A percentile compares a stretch with the other conserved stretches of the same genome.
Conservation (phyloP, 225 moss, liverwort and hornwort species). For the Pleurozium schreberi region DNA sequence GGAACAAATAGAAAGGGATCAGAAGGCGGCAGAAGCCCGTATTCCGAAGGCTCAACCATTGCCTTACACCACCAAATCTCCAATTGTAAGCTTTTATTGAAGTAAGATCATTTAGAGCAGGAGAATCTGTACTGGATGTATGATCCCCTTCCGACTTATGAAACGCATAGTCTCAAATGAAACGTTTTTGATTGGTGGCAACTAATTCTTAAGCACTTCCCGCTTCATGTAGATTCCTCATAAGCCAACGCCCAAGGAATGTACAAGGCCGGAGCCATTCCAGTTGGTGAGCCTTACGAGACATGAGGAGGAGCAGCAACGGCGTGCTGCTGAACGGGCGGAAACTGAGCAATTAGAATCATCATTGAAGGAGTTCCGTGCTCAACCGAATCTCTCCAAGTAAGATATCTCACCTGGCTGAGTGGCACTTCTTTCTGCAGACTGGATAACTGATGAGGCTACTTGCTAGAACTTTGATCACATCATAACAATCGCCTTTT, state of each 20-base stretch:
- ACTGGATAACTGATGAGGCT: neutral
- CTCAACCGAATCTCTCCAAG: slow-evolving; percentile 82
- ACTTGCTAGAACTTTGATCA: neutral
- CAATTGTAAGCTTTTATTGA: slow-evolving; percentile 27
- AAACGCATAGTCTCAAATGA: too few relatives aligned
- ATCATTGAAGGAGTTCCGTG: slow-evolving; percentile 62
- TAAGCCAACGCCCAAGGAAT: slow-evolving; percentile 62
- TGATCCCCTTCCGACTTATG: neutral
- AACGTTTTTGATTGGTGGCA: too few relatives aligned
- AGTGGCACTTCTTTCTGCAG: neutral
- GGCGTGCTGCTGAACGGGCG: slow-evolving; percentile 17
- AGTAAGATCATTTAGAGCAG: neutral
- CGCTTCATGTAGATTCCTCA: slow-evolving; percentile 47
- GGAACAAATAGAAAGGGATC: slow-evolving; percentile 61
- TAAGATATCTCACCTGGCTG: neutral
- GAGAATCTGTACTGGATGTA: neutral
- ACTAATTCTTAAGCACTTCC: neutral
- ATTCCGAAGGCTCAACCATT: slow-evolving; percentile 86
- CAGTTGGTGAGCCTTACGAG: slow-evolving; percentile 72
- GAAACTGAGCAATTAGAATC: slow-evolving; percentile 41
- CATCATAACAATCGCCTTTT: neutral
- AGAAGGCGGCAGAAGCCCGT: slow-evolving; percentile 59
- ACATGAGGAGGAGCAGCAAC: slow-evolving; percentile 69
- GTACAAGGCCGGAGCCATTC: slow-evolving; percentile 75
- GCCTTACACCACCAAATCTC: slow-evolving; percentile 82